Base-by-base conservation (phyloP, 1,139 yeast genomes). In the Kazachstania sp. region DNA sequence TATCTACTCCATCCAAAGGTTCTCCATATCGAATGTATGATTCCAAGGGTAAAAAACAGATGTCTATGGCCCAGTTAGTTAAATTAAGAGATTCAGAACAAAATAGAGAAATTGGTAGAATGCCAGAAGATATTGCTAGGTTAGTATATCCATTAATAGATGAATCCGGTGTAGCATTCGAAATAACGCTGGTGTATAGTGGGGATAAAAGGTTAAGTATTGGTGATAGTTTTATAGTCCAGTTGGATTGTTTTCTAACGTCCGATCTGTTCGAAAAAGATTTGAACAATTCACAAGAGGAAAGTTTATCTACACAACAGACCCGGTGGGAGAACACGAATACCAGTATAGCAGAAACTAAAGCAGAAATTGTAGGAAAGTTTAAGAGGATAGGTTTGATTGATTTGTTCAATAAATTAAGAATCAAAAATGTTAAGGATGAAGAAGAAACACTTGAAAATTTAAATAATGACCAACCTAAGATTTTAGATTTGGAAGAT, bases 91-190 rank as follows among this genome's bases (percentile, higher is more conserved):
- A 63, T 42, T 49, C 58, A 2, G 45, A 52, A 2, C 52, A 50
- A 28, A 52, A 60, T 23, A 60, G 86, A 50, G 95, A 86, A 60
- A 71, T 90, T 36, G 97, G 95, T 0, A 74, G 95, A 51, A 63
- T 87, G 1, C 82, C 88, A 0, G 90, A 83, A 52, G 85, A 80
- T 45, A 68, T 81, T 36, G 87, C 95, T 0, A 67, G 77, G n/a
- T 73, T 83, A 8, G 63, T 88, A 11, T 75, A 83, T 2, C 86
- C 95, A 0, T 70, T 88, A 37, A 53, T 87, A 4, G 86, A 79
- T 49, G 66, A 77, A 9, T 70, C 72, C 7, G 70, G 80, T 7
- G 77, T 84, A 18, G 61, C 63, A 1, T 83, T 86, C 58, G 75
- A 74, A 37, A 79, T 79, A 0, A 73, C 78, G 0, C 74, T 86